Evolutionary conservation across 768 basidiomycete species (phyloP).

Genomic region (Amanita subjunquillea): DNA sequence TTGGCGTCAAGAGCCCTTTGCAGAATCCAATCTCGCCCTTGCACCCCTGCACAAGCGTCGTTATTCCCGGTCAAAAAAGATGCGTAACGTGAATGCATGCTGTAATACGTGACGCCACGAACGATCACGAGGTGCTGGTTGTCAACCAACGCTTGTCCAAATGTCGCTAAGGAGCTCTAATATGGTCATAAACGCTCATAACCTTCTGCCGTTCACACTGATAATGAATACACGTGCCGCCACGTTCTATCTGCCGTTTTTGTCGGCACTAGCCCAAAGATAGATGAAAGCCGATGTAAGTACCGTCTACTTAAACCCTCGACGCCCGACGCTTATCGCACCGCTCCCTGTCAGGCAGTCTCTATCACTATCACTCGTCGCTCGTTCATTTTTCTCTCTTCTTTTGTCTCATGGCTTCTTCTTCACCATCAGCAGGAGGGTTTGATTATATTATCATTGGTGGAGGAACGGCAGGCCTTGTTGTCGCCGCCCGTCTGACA

Average conservation of each 20-base stretch:
- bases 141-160: neutral
- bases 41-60: too few species aligned
- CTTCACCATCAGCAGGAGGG: neutral
- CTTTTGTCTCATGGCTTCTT: neutral
- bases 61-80: too few species aligned
- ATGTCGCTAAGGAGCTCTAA: neutral
- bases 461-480: constrained; percentile 15
- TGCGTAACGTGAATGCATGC: too few species aligned
- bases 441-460: constrained; percentile 18
- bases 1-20: too few species aligned
- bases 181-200: neutral
- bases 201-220: neutral
- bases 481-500: constrained; percentile 20
- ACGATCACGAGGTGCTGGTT: neutral
- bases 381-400: neutral
- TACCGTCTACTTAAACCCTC: neutral
- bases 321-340: neutral
- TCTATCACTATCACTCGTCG: neutral
- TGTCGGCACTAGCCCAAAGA: neutral
- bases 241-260: neutral
- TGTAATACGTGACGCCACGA: too few species aligned
- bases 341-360: neutral
- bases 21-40: too few species aligned
- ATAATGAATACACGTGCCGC: constrained; percentile 1
- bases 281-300: neutral